phyloP scores from a whole-genome alignment of 768 basidiomycete species.

The Naganishia onofrii region DNA sequence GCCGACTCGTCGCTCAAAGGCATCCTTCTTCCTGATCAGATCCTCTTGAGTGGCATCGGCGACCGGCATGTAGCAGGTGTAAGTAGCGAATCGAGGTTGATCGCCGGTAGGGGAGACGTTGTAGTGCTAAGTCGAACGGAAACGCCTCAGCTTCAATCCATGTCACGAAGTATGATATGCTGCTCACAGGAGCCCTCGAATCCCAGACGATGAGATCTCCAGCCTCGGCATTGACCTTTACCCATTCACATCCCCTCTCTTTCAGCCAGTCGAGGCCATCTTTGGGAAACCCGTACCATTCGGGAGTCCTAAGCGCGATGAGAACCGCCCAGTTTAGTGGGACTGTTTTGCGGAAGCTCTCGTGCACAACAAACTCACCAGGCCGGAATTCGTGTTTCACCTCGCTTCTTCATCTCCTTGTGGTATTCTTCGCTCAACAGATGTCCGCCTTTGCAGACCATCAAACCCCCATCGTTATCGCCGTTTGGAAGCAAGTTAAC shows the following conservation, averaged over 20 bases:
- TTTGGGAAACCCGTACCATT: conserved; percentile 36
- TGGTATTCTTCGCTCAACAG: conserved; percentile 36
- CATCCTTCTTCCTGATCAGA: conserved; percentile 23
- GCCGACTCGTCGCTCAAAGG: conserved; percentile 33
- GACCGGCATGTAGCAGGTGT: conserved; percentile 43
- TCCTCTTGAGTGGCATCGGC: conserved; percentile 37
- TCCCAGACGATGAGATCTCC: conserved; percentile 52
- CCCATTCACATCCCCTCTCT: conserved; percentile 44
- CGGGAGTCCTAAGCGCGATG: conserved; percentile 23
- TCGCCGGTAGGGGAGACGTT: conserved; percentile 35
- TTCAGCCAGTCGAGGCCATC: conserved; percentile 44
- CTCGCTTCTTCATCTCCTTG: conserved; percentile 36
- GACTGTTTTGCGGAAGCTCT: background rate
- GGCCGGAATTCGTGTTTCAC: conserved; percentile 33
- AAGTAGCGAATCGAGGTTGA: conserved; percentile 39
- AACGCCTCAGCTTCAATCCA: conserved; percentile 20
- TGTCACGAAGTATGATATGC: conserved; percentile 1
- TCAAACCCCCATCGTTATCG: conserved; percentile 42
- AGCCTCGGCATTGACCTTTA: conserved; percentile 42
- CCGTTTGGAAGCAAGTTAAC: conserved; percentile 41
- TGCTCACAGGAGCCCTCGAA: conserved; percentile 12
- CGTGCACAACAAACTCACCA: background rate
- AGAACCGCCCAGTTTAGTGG: background rate
- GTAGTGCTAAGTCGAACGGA: conserved; percentile 36
- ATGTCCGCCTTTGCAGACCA: conserved; percentile 34